These are phyloP conservation scores for Penicillium aurantiogriseum DNA, from an alignment of 2,329 filamentous ascomycete species.

Conservation along the genomic window DNA sequence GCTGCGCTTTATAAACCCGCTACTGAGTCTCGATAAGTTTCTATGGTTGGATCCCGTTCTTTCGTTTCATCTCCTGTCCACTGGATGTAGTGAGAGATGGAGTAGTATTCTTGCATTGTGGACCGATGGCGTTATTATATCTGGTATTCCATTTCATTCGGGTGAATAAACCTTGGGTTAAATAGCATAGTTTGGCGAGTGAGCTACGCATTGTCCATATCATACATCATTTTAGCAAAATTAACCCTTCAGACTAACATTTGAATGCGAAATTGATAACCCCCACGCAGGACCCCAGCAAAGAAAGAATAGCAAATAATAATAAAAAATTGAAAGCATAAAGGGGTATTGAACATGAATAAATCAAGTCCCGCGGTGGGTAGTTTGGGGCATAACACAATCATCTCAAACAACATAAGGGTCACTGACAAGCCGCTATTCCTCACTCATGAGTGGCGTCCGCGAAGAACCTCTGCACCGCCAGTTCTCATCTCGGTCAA, in stretches of 20 bases:
- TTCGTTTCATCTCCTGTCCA: background rate
- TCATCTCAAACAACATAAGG: slow-evolving; percentile 2
- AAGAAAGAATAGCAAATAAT: background rate
- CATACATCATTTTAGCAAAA: slow-evolving; percentile 13
- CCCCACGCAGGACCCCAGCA: background rate
- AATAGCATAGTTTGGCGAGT: slow-evolving; percentile 9
- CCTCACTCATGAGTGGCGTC: slow-evolving; percentile 30
- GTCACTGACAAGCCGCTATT: background rate
- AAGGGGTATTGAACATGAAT: slow-evolving; percentile 19
- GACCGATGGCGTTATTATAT: slow-evolving; percentile 21
- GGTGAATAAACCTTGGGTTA: slow-evolving; percentile 2
- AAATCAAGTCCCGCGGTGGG: background rate
- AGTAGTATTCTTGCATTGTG: slow-evolving; percentile 10
- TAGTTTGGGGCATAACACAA: background rate
- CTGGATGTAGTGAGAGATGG: background rate
- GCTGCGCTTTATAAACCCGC: slow-evolving; percentile 56
- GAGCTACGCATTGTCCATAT: slow-evolving; percentile 13
- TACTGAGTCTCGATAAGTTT: slow-evolving; percentile 16
- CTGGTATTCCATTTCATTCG: slow-evolving; percentile 3
- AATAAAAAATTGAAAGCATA: background rate
- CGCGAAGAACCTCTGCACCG: slow-evolving; percentile 53
- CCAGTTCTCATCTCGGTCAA: slow-evolving; percentile 55
- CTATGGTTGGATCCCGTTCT: background rate
- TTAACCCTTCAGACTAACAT: background rate
- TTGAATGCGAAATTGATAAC: background rate